These are phyloP conservation scores for Pholiota molesta DNA, from an alignment of 768 basidiomycete genomes.

Conservation along the genomic window DNA sequence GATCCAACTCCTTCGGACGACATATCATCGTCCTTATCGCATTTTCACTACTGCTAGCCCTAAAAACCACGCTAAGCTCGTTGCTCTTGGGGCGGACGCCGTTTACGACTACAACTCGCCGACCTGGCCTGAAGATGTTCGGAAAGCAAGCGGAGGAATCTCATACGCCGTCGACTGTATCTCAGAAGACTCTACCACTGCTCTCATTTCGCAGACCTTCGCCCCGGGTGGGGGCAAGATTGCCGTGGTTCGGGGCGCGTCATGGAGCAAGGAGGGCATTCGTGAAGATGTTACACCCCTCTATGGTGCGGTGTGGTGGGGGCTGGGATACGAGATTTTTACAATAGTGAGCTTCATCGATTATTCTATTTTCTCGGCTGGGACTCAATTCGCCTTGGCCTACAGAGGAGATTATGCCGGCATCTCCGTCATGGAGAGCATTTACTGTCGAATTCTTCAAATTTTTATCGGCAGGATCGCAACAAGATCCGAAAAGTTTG, in stretches of 20 bases:
- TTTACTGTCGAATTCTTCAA: conserved; percentile 35
- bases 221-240: conserved; percentile 30
- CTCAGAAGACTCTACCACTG: conserved; percentile 33
- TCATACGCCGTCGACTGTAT: conserved; percentile 37
- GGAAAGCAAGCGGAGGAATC: conserved; percentile 30
- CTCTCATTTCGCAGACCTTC: conserved; percentile 32
- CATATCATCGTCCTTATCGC: conserved; percentile 26
- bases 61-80: conserved; percentile 30
- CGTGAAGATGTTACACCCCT: conserved; percentile 27
- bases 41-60: conserved; percentile 34
- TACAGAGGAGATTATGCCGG: conserved; percentile 27
- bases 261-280: conserved; percentile 29
- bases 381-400: not conserved
- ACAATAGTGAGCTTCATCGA: conserved; percentile 27
- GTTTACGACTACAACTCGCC: conserved; percentile 35
- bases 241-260: conserved; percentile 30
- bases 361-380: not conserved
- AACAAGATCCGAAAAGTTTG: conserved; percentile 22
- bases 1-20: conserved; percentile 25
- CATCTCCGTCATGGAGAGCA: conserved; percentile 26
- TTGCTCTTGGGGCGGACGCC: conserved; percentile 30
- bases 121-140: conserved; percentile 33
- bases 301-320: conserved; percentile 36
- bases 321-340: conserved; percentile 35
- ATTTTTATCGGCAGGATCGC: conserved; percentile 28